Evolutionary conservation across 1,284 basidiomycete genomes (phyloP).

Genomic region (Entoloma clypeatum): DNA sequence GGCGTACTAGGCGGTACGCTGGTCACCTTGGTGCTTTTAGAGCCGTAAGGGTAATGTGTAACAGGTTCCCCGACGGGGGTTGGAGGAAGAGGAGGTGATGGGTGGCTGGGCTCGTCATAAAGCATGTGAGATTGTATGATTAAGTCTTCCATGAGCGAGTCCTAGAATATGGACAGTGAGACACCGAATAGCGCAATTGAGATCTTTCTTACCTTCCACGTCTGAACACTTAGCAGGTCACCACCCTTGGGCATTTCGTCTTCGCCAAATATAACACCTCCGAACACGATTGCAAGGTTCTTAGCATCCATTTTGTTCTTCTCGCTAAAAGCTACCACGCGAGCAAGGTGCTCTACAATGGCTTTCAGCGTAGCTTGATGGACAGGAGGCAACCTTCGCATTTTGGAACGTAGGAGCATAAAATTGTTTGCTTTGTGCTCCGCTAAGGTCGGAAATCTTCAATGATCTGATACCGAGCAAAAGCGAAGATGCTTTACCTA

Average conservation of each 20-base stretch:
- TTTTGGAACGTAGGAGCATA: slow-evolving; percentile 71
- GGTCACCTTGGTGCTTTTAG: slow-evolving; percentile 59
- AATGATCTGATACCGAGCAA: slow-evolving; percentile 10
- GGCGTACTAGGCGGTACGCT: slow-evolving; percentile 37
- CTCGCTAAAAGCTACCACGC: slow-evolving; percentile 65
- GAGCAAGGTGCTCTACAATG: slow-evolving; percentile 85
- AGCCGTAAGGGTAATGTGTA: slow-evolving; percentile 58
- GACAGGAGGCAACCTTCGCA: slow-evolving; percentile 79
- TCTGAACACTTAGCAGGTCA: slow-evolving; percentile 69
- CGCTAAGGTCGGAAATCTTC: slow-evolving; percentile 34
- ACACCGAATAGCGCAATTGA: slow-evolving; percentile 8
- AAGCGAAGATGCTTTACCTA: slow-evolving; percentile 43
- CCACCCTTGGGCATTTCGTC: slow-evolving; percentile 77
- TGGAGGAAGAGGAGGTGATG: slow-evolving; percentile 64
- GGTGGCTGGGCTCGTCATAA: slow-evolving; percentile 49
- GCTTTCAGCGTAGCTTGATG: slow-evolving; percentile 88
- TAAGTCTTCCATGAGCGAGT: slow-evolving; percentile 84
- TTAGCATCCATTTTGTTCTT: slow-evolving; percentile 95
- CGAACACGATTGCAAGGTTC: slow-evolving; percentile 86
- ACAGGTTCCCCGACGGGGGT: slow-evolving; percentile 59
- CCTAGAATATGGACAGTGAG: slow-evolving; percentile 42
- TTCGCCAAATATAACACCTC: slow-evolving; percentile 83
- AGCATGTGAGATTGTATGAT: slow-evolving; percentile 64
- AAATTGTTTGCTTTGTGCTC: slow-evolving; percentile 74
- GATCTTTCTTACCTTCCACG: slow-evolving; percentile 56